Evolutionary conservation across 164 flowering plant genomes (phyloP).

Genomic region (Aristolochia californica): DNA sequence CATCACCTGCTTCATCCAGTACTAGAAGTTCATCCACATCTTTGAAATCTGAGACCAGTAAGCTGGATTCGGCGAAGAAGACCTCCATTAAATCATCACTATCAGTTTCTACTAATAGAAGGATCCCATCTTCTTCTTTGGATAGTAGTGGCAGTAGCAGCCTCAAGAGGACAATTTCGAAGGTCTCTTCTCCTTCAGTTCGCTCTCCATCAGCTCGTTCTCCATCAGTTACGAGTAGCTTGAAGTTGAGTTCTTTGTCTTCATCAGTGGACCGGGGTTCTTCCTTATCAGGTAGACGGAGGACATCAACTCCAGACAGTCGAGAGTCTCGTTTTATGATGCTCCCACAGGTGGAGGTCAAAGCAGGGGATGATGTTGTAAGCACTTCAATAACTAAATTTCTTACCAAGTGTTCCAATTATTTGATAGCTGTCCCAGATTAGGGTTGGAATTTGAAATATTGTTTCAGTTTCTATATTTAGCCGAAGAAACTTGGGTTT

Average conservation of each 20-base stretch:
- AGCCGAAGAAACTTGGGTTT: too few species aligned
- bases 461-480: too few species aligned
- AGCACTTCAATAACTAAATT: conserved; percentile 7
- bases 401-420: background rate
- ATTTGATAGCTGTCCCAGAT: background rate
- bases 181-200: conserved; percentile 42
- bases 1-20: conserved; percentile 32
- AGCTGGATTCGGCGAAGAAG: conserved; percentile 30
- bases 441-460: too few species aligned
- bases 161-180: conserved; percentile 37
- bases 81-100: conserved; percentile 32
- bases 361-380: conserved; percentile 94
- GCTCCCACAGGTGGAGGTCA: conserved; percentile 89
- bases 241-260: conserved; percentile 40
- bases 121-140: conserved; percentile 36
- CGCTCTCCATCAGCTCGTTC: conserved; percentile 48
- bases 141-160: conserved; percentile 51
- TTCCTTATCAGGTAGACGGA: conserved; percentile 49
- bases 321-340: conserved; percentile 75
- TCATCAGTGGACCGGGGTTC: conserved; percentile 53
- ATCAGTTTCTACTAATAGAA: conserved; percentile 41
- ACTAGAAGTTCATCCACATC: conserved; percentile 31
- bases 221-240: conserved; percentile 49
- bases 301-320: conserved; percentile 51
- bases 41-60: conserved; percentile 31